Conservation (phyloP, 2,329 filamentous ascomycete species). For the Byssochlamys sp. region DNA sequence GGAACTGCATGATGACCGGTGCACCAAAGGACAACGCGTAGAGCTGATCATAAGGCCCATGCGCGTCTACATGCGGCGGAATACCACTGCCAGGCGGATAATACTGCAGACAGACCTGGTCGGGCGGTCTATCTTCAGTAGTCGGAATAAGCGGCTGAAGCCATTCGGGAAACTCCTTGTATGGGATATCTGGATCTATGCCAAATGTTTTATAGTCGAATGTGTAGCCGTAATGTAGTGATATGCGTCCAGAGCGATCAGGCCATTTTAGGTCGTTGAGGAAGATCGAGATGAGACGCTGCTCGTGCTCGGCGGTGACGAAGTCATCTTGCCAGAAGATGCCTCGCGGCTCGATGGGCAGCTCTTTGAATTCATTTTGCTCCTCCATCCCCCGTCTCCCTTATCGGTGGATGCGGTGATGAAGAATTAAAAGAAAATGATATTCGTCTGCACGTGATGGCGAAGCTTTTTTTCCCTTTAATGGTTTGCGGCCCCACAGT, state of each 20-base stretch:
- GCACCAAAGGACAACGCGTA: conserved; percentile 25
- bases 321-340: conserved; percentile 39
- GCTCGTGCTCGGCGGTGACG: conserved; percentile 39
- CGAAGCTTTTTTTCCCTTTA: neutral
- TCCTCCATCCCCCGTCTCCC: neutral
- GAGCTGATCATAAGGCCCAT: conserved; percentile 35
- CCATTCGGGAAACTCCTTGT: conserved; percentile 45
- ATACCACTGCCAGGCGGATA: conserved; percentile 53
- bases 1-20: conserved; percentile 24
- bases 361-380: neutral
- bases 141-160: conserved; percentile 40
- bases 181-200: conserved; percentile 42
- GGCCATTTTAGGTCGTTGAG: conserved; percentile 40
- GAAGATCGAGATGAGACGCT: conserved; percentile 37
- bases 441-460: neutral
- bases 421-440: neutral
- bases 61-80: conserved; percentile 53
- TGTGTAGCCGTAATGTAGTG: conserved; percentile 48
- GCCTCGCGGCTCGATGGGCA: neutral
- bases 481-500: neutral
- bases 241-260: conserved; percentile 37
- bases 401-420: neutral
- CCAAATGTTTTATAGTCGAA: conserved; percentile 53
- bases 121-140: conserved; percentile 38
- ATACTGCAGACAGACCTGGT: conserved; percentile 53